These are phyloP conservation scores for Diplodia corticola DNA, from an alignment of 2,329 filamentous ascomycete species.

Conservation along the genomic window DNA sequence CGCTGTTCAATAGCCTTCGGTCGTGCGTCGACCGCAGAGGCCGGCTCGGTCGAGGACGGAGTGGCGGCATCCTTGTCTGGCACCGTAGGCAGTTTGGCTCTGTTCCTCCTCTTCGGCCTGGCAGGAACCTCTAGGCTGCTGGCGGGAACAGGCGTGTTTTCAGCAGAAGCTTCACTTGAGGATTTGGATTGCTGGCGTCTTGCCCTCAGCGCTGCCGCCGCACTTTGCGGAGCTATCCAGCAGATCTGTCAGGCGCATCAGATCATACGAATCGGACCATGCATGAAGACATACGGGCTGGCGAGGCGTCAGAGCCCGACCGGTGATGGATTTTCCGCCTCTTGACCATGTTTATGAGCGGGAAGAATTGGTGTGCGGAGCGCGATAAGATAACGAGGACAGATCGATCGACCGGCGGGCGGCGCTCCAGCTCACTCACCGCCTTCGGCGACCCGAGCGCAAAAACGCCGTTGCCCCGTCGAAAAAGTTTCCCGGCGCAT, in stretches of 20 bases:
- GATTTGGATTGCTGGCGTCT: neutral
- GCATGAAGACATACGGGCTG: neutral
- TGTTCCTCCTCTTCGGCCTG: conserved; percentile 5
- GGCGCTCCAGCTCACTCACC: too few species aligned
- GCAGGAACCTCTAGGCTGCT: neutral
- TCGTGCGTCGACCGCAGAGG: neutral
- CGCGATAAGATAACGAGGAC: conserved; percentile 22
- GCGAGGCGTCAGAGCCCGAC: neutral
- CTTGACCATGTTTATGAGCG: neutral
- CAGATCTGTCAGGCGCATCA: conserved; percentile 20
- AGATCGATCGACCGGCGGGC: neutral
- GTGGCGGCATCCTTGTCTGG: neutral
- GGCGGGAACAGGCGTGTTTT: neutral
- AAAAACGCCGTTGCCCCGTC: conserved; percentile 10
- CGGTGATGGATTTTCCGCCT: conserved; percentile 13
- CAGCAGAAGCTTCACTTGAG: neutral
- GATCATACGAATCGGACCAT: neutral
- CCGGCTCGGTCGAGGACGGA: neutral
- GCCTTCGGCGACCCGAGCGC: conserved; percentile 12
- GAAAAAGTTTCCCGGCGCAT: conserved; percentile 20
- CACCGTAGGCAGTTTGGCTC: neutral
- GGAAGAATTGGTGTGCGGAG: conserved; percentile 10
- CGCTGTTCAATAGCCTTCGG: neutral
- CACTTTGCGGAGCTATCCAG: conserved; percentile 14
- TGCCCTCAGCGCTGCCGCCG: conserved; percentile 19